Conservation (phyloP, 2,329 filamentous ascomycete species). For the Cylindrodendrum hubeiense region DNA sequence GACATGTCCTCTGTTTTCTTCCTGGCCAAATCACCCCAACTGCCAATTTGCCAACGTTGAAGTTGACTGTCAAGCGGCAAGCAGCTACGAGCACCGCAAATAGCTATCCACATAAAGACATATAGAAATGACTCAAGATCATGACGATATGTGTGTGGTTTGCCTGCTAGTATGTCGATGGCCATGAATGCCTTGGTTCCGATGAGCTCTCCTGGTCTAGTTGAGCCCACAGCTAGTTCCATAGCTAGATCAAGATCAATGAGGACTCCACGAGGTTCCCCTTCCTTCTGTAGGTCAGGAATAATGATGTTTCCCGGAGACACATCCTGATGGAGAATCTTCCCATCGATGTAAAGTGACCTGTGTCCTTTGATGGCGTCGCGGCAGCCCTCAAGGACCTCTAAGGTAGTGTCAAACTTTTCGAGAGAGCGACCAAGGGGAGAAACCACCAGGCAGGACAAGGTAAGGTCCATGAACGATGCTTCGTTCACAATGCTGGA, state of each 20-base stretch:
- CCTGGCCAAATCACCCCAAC: too few relatives aligned
- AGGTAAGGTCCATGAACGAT: slow-evolving; percentile 29
- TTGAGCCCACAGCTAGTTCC: too few relatives aligned
- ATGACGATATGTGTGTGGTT: slow-evolving; percentile 37
- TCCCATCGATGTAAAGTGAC: slow-evolving; percentile 48
- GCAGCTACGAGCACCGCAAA: too few relatives aligned
- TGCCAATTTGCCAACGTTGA: too few relatives aligned
- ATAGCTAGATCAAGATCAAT: slow-evolving; percentile 39
- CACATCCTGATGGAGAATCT: slow-evolving; percentile 53
- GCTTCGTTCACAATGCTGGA: too few relatives aligned
- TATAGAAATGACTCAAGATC: slow-evolving; percentile 48
- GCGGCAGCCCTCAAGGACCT: slow-evolving; percentile 50
- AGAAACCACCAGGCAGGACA: slow-evolving; percentile 21
- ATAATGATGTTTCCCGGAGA: slow-evolving; percentile 56
- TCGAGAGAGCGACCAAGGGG: slow-evolving; percentile 32
- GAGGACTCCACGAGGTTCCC: slow-evolving; percentile 42
- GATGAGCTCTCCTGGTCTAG: slow-evolving; percentile 29
- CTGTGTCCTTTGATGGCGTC: slow-evolving; percentile 53
- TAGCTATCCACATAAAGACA: slow-evolving; percentile 38
- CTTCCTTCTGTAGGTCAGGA: slow-evolving; percentile 27
- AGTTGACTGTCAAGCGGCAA: too few relatives aligned
- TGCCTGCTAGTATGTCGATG: slow-evolving; percentile 32
- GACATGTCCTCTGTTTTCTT: too few relatives aligned
- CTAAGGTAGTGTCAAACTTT: slow-evolving; percentile 42
- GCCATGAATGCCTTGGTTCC: slow-evolving; percentile 46